Evolutionary conservation across 2,329 filamentous ascomycete genomes (phyloP).

Genomic region (Diaporthe vaccinii): DNA sequence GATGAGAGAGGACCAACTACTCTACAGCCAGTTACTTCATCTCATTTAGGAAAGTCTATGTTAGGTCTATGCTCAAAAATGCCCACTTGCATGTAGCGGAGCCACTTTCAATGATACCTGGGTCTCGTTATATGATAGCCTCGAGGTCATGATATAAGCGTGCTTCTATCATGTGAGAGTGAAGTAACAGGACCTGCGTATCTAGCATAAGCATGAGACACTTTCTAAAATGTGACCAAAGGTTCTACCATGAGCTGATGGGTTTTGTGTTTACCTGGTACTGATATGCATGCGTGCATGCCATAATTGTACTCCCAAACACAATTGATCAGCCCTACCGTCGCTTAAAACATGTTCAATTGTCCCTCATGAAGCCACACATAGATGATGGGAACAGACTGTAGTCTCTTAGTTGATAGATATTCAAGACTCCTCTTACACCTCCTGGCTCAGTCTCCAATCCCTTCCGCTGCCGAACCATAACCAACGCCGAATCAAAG

Average conservation of each 20-base stretch:
- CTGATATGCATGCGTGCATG: background rate
- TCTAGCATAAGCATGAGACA: background rate
- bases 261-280: background rate
- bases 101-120: slow-evolving; percentile 11
- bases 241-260: background rate
- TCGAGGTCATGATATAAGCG: no score
- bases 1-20: background rate
- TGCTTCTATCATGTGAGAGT: background rate
- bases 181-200: no score
- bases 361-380: background rate
- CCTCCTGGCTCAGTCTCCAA: background rate
- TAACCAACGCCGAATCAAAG: slow-evolving; percentile 18
- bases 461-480: background rate
- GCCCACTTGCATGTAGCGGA: background rate
- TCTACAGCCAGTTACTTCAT: background rate
- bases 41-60: background rate
- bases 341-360: background rate
- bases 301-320: no score
- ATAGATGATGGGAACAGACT: background rate
- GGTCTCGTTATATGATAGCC: background rate
- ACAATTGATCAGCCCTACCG: no score
- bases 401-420: background rate
- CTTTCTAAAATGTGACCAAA: background rate
- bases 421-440: slow-evolving; percentile 37
- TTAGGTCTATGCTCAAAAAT: background rate